phyloP scores from a whole-genome alignment of 768 basidiomycete species.

The Pulveroboletus sp. region DNA sequence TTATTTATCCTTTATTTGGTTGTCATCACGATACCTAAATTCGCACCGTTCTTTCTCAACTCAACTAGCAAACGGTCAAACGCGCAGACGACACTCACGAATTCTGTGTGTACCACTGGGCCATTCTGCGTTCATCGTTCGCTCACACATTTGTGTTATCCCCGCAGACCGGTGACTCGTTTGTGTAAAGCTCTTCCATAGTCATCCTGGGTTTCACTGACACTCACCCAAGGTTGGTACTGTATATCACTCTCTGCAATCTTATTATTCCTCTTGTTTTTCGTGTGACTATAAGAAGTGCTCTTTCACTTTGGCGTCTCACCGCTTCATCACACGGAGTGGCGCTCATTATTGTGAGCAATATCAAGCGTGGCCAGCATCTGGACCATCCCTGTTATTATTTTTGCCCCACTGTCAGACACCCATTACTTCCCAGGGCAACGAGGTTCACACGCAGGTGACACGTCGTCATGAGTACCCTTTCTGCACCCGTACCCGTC shows the following conservation, averaged over 20 bases:
- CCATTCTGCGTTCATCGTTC: neutral
- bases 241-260: conserved; percentile 36
- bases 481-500: neutral
- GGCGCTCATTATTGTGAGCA: conserved; percentile 85
- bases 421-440: conserved; percentile 28
- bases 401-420: conserved; percentile 38
- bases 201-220: conserved; percentile 19
- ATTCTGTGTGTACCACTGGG: conserved; percentile 66
- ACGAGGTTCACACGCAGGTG: conserved; percentile 50
- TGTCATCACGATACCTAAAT: conserved; percentile 28
- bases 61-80: conserved; percentile 89
- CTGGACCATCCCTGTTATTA: conserved; percentile 30
- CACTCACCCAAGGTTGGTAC: conserved; percentile 20
- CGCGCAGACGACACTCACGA: conserved; percentile 93
- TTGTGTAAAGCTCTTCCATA: conserved; percentile 35
- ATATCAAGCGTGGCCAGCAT: conserved; percentile 40
- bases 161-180: conserved; percentile 37
- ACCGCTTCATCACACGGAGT: conserved; percentile 53
- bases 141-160: conserved; percentile 1
- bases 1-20: conserved; percentile 52
- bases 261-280: conserved; percentile 13
- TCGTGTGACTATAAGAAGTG: conserved; percentile 22
- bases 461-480: conserved; percentile 26
- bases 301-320: conserved; percentile 88
- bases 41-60: conserved; percentile 30